Evolutionary conservation across 164 flowering plant species (phyloP), one percentile per base, ranked within the genome.

Genomic region (Macadamia tetraphylla): DNA sequence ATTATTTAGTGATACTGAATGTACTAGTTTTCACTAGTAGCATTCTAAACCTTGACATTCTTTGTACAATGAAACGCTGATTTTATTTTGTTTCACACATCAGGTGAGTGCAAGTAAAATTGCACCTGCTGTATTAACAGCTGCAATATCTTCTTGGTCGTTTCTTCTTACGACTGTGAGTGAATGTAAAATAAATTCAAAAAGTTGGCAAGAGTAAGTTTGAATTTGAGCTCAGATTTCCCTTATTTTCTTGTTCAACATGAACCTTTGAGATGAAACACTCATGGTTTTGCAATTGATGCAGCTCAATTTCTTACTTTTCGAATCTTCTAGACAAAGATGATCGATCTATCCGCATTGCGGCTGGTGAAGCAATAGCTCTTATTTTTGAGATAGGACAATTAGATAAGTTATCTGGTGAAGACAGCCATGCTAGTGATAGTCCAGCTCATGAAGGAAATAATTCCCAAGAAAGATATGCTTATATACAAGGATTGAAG

Each of bases 351-450:
- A 67, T 92, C 6, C 94, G 97, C 46, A 84, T 92, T 60, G 97
- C 97, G 51, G 91, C 88, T 82, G 99, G 97, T 51, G 97, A 94
- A 82, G 96, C 92, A 63, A 55, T 94, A 72, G 96, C 92, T 53
- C 65, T 90, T 66, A 89, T 92, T 35, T 87, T 90, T 82, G 97
- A 92, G 81, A 74, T 79, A 0, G 94, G 91, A 63, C 71, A 68
- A 55, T 67, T 88, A 42, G 90, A 87, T 43, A 89, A 83, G 71
- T 80, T 81, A 63, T 72, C 70, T 46, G 69, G 66, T 60, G 85
- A 79, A 70, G 62, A 74, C 62, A 78, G 76, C 70, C 73, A 59
- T 31, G 68, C 77, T 48, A 63, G 51, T 79, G 91, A 80, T 30
- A 61, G 72, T 44, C 75, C 82, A 8, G 60, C 9, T 32, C 49